phyloP scores from a whole-genome alignment of 1,284 basidiomycete genomes.

The Ceratobasidium sp. region DNA sequence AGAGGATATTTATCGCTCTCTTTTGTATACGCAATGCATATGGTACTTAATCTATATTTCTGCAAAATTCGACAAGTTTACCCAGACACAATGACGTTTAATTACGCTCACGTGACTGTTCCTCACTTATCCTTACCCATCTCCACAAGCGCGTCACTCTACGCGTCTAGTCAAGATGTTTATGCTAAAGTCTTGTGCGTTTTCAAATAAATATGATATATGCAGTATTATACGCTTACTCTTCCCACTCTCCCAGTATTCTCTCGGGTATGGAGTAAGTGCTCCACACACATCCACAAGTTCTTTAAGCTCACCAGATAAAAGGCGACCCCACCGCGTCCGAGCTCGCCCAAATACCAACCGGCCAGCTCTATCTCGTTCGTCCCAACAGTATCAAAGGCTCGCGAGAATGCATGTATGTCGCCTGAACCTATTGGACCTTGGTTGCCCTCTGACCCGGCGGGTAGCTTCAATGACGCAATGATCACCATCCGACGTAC shows the following conservation, averaged over 20 bases:
- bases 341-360: conserved; percentile 93
- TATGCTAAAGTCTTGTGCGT: conserved; percentile 81
- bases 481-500: conserved; percentile 90
- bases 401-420: conserved; percentile 96
- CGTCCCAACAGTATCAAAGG: conserved; percentile 90
- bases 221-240: conserved; percentile 14
- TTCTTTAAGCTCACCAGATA: background rate
- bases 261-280: conserved; percentile 94
- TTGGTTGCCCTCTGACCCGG: conserved; percentile 22
- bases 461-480: conserved; percentile 87
- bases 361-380: conserved; percentile 90
- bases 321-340: conserved; percentile 71
- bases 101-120: conserved; percentile 20
- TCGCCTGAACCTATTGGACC: conserved; percentile 40
- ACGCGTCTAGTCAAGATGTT: conserved; percentile 59
- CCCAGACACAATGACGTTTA: background rate
- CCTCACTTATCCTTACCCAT: conserved; percentile 27
- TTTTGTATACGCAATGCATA: too few relatives aligned
- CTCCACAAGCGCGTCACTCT: conserved; percentile 30
- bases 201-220: background rate
- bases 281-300: background rate
- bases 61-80: too few relatives aligned
- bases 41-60: too few relatives aligned
- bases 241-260: conserved; percentile 74
- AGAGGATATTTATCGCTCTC: too few relatives aligned